Percentiles rank a stretch among this genome's conserved stretches.
These are phyloP conservation scores for Spinacia oleracea DNA, from an alignment of 179 eudicot genomes.

Conservation along the genomic window DNA sequence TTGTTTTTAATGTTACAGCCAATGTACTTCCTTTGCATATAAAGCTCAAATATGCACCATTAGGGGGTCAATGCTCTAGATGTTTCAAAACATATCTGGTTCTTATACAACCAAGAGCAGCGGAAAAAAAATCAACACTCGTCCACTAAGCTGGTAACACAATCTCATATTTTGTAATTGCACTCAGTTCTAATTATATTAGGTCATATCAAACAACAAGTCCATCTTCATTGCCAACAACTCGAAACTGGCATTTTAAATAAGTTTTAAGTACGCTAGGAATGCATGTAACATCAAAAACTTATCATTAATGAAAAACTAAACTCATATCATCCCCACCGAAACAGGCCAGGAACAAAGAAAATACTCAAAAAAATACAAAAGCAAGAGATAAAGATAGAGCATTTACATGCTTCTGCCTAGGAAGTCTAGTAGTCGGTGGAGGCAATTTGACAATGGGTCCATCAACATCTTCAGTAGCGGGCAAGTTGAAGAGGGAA, in stretches of 20 bases:
- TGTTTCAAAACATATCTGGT: not conserved
- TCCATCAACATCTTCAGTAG: conserved; percentile 69
- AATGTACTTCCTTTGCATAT: not conserved
- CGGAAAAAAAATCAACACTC: too few relatives aligned
- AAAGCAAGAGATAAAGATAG: conserved; percentile 3
- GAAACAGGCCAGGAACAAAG: conserved; percentile 3
- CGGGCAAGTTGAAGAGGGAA: conserved; percentile 66
- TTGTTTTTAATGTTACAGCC: not conserved
- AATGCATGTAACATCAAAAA: not conserved
- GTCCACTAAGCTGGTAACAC: not conserved
- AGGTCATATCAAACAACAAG: not conserved
- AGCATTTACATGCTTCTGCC: conserved; percentile 76
- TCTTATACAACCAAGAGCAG: not conserved
- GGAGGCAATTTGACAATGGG: conserved; percentile 70
- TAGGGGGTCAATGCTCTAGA: not conserved
- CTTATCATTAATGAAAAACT: not conserved
- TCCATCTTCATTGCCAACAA: not conserved
- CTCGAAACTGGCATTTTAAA: not conserved
- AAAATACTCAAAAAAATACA: not conserved
- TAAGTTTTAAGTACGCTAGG: not conserved
- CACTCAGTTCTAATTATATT: not conserved
- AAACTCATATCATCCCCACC: not conserved
- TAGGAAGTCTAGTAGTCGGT: conserved; percentile 74
- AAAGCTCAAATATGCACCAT: not conserved
- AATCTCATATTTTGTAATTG: not conserved